Evolutionary conservation across 2,329 filamentous ascomycete genomes (phyloP).

Genomic region (Didymella pomorum): DNA sequence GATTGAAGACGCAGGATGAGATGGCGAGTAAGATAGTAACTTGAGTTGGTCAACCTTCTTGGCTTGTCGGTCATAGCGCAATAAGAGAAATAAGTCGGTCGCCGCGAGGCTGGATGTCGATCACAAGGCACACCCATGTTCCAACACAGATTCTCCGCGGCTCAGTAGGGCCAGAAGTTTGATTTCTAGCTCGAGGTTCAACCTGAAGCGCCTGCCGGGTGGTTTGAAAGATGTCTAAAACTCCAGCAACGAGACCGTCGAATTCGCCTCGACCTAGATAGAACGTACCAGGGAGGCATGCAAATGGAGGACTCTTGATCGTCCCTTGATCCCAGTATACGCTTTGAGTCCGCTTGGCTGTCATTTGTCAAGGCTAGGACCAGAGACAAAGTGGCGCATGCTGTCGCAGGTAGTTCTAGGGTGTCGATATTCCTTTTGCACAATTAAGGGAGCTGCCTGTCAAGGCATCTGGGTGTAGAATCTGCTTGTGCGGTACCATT

Average conservation of each 20-base stretch:
- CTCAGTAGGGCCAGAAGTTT: not conserved
- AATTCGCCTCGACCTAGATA: slow-evolving; percentile 6
- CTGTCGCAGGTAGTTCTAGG: not conserved
- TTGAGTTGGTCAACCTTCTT: not conserved
- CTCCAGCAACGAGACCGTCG: not conserved
- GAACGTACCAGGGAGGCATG: not conserved
- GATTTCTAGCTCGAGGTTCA: not conserved
- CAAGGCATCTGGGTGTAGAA: not conserved
- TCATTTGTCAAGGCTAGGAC: not conserved
- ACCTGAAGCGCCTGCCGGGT: not conserved
- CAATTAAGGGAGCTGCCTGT: not conserved
- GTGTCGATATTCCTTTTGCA: not conserved
- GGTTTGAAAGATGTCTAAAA: not conserved
- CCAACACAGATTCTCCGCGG: not conserved
- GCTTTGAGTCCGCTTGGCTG: not conserved
- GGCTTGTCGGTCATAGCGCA: not conserved
- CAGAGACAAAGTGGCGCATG: not conserved
- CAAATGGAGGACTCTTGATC: not conserved
- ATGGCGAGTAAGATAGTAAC: not conserved
- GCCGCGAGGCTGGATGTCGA: slow-evolving; percentile 2
- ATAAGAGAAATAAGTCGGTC: not conserved
- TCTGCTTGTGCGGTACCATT: not conserved
- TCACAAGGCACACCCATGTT: slow-evolving; percentile 13
- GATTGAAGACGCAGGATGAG: not conserved
- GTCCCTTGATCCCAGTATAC: not conserved